Conservation (phyloP, 371 early-diverging fungal genomes). For the Mortierella sp. region DNA sequence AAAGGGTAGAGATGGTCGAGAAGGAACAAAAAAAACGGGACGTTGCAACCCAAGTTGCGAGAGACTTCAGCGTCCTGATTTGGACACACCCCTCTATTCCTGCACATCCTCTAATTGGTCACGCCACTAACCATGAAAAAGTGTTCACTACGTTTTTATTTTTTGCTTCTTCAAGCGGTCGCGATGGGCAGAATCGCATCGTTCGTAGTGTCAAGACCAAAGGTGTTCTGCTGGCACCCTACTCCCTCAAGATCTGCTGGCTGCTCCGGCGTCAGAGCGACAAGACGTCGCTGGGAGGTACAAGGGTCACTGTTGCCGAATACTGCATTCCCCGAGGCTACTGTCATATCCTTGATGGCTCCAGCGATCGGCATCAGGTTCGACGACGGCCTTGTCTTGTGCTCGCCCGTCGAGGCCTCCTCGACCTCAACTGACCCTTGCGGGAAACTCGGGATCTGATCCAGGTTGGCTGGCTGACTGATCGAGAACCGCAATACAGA, state of each 20-base stretch:
- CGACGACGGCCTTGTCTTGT: constrained; percentile 20
- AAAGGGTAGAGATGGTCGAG: background rate
- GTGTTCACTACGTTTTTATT: background rate
- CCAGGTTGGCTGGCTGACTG: background rate
- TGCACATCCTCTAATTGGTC: background rate
- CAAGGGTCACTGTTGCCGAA: background rate
- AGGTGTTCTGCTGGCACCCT: constrained; percentile 4
- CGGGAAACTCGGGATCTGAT: background rate
- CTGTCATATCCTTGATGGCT: constrained; percentile 8
- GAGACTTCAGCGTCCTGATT: background rate
- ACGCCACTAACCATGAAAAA: background rate
- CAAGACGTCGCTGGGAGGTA: background rate
- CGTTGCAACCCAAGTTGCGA: background rate
- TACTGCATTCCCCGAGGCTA: background rate
- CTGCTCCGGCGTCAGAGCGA: constrained; percentile 15
- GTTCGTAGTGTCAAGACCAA: background rate
- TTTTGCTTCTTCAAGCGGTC: background rate
- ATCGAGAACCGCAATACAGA: constrained; percentile 29
- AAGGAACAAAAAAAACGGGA: background rate
- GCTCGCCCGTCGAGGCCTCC: background rate
- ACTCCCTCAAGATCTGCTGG: constrained; percentile 20
- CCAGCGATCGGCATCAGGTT: constrained; percentile 13
- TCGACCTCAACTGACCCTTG: background rate
- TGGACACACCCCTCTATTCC: background rate
- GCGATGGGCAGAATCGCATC: background rate